These are phyloP conservation scores for Puya raimondii DNA, from an alignment of 176 grass and related monocot species.

Conservation along the genomic window DNA sequence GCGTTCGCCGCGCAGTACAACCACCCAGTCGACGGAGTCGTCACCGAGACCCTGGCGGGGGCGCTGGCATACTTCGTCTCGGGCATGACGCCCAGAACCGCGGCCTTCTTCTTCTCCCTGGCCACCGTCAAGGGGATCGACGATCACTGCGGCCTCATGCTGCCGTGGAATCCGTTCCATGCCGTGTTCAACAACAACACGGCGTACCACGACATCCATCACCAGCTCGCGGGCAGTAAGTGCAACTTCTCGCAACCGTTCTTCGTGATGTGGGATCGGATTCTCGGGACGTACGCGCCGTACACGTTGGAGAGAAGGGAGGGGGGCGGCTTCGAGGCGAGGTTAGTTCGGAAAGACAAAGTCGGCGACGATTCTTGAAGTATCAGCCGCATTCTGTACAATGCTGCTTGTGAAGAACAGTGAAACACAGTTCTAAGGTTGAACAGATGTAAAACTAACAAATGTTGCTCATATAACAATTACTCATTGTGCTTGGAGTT, in stretches of 20 bases:
- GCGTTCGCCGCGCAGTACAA: constrained; percentile 30
- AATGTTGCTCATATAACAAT: no score
- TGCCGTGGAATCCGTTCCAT: constrained; percentile 25
- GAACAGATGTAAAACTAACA: no score
- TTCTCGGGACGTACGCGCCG: constrained; percentile 19
- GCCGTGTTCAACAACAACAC: constrained; percentile 20
- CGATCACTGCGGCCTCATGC: constrained; percentile 21
- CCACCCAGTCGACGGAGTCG: constrained; percentile 19
- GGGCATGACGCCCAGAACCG: constrained; percentile 10
- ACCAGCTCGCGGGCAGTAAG: constrained; percentile 17
- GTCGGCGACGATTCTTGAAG: no score
- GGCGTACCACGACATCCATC: constrained; percentile 23
- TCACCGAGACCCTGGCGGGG: constrained; percentile 21
- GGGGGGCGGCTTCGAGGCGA: constrained; percentile 5
- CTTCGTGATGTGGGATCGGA: constrained; percentile 22
- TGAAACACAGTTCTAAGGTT: no score
- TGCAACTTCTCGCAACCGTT: constrained; percentile 28
- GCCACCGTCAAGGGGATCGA: constrained; percentile 26
- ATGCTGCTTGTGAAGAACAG: no score
- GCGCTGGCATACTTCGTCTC: constrained; percentile 12
- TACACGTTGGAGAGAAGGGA: constrained; percentile 5
- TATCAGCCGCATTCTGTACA: no score
- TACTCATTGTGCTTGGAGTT: no score
- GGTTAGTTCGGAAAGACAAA: no score
- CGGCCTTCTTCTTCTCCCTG: constrained; percentile 20